Percentiles rank a stretch among this genome's conserved stretches.
Evolutionary conservation across 345 rosid species (phyloP).

Genomic region (Viola odorata): DNA sequence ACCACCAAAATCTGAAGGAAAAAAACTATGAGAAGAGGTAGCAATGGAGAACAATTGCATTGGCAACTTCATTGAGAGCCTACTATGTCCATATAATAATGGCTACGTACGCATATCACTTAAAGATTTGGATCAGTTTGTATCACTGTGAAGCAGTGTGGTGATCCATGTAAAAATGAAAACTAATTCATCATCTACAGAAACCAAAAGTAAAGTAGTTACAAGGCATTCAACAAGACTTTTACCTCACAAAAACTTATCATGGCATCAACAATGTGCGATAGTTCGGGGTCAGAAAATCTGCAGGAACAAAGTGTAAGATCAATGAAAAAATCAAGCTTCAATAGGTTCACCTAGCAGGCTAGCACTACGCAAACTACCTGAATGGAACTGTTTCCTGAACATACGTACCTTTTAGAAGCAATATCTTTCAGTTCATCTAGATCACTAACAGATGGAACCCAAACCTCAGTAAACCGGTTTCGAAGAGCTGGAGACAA

Average conservation of each 20-base stretch:
- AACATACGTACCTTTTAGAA: slow-evolving; percentile 41
- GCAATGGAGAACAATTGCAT: not conserved
- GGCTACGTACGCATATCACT: not conserved
- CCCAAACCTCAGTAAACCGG: slow-evolving; percentile 98
- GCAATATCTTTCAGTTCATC: slow-evolving; percentile 76
- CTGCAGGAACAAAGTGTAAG: slow-evolving; percentile 28
- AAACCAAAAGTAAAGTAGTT: slow-evolving; percentile 7
- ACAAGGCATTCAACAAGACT: slow-evolving; percentile 8
- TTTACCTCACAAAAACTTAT: slow-evolving; percentile 71
- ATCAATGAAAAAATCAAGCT: slow-evolving; percentile 6
- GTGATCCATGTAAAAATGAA: not conserved
- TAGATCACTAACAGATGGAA: slow-evolving; percentile 59
- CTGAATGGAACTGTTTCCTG: slow-evolving; percentile 3
- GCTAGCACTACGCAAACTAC: not conserved
- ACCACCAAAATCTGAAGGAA: not conserved
- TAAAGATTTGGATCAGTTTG: not conserved
- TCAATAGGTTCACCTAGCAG: not conserved
- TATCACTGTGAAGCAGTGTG: not conserved
- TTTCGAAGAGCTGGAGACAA: slow-evolving; percentile 94
- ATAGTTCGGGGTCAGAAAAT: slow-evolving; percentile 35
- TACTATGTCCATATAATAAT: no score
- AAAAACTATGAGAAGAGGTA: not conserved
- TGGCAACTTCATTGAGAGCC: no score
- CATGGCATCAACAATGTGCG: slow-evolving; percentile 51
- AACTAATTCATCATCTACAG: not conserved